Evolutionary conservation across 495 filamentous ascomycete species (phyloP).

Genomic region (Penicillium desertorum): DNA sequence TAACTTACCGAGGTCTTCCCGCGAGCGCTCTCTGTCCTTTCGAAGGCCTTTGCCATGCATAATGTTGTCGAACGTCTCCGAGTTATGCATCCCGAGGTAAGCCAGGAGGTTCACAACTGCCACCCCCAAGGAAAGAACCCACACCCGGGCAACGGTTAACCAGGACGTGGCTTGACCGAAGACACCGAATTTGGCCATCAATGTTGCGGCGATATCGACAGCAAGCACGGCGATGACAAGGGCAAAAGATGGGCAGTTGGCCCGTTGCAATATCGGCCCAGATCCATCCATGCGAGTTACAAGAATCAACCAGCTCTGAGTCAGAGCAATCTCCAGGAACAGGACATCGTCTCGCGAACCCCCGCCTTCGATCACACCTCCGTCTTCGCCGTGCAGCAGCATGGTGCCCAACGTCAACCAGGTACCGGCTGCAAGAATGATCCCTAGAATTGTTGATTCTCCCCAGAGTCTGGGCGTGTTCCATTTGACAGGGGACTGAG

Average conservation of each 20-base stretch:
- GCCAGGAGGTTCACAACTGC: slow-evolving; percentile 64
- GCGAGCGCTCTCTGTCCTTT: slow-evolving; percentile 68
- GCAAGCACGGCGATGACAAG: slow-evolving; percentile 70
- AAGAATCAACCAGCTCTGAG: slow-evolving; percentile 97
- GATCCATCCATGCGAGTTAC: slow-evolving; percentile 81
- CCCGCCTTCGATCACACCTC: slow-evolving; percentile 84
- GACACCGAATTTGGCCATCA: slow-evolving; percentile 81
- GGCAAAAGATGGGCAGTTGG: slow-evolving; percentile 79
- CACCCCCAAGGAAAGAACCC: slow-evolving; percentile 84
- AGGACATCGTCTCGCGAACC: slow-evolving; percentile 79
- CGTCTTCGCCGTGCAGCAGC: slow-evolving; percentile 60
- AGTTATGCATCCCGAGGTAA: slow-evolving; percentile 77
- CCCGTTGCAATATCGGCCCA: slow-evolving; percentile 65
- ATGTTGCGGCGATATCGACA: slow-evolving; percentile 79
- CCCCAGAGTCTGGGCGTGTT: slow-evolving; percentile 92
- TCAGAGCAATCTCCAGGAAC: slow-evolving; percentile 87
- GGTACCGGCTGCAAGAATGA: slow-evolving; percentile 76
- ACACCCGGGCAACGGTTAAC: slow-evolving; percentile 79
- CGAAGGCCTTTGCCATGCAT: slow-evolving; percentile 86
- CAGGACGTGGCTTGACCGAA: slow-evolving; percentile 67
- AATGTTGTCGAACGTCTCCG: slow-evolving; percentile 77
- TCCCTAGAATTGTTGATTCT: slow-evolving; percentile 78
- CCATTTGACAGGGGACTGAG: slow-evolving; percentile 87
- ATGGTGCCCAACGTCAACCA: slow-evolving; percentile 84
- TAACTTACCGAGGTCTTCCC: slow-evolving; percentile 82